Evolutionary conservation across 106 monocot genomes (phyloP), one percentile per base, ranked within the genome.

Genomic region (Dendrobium nobile): DNA sequence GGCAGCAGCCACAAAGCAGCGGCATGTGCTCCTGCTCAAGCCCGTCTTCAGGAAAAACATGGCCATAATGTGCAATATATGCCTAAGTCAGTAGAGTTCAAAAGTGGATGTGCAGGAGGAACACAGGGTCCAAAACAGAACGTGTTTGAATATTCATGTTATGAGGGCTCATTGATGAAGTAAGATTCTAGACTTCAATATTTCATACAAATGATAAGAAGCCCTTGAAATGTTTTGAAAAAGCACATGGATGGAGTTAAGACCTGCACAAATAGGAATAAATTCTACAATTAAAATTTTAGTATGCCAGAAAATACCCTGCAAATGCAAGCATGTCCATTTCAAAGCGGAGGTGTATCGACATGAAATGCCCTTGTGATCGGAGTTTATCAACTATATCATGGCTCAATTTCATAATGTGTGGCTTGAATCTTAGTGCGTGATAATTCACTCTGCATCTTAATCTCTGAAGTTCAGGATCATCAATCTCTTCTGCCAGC

Each of bases 301-400:
- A 43, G 51, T 15, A 77, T 6, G 83, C 10, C 31, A 83, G 28
- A 64, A 15, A 75, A 47, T 99, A 99, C 98, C 98, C 98, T 75
- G 98, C 95, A 90, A 99, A 99, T 47, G 98, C 88, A 80, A 99
- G 95, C 98, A 99, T 99, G 80, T 99, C 98, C 95, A 91, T 93
- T 86, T 99, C 98, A 84, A 99, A 99, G 19, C 98, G 92, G 78
- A 99, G 98, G 80, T 99, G 98, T 82, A 99, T 93, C 54, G 98
- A 84, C 90, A 99, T 93, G 82, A 99, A 99, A 76, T 88, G 98
- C 37, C 95, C 98, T 78, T 99, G 65, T 26, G 87, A 73, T 33
- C 91, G 91, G 17, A 99, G 89, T 77, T 87, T 89, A 54, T 82
- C 82, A 24, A 99, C 98, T 83, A 99, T 93, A 41, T 84, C 87